A percentile compares a stretch with the other conserved stretches of the same genome.
phyloP scores from a whole-genome alignment of 306 rosid species.

The Vigna nakashimae region DNA sequence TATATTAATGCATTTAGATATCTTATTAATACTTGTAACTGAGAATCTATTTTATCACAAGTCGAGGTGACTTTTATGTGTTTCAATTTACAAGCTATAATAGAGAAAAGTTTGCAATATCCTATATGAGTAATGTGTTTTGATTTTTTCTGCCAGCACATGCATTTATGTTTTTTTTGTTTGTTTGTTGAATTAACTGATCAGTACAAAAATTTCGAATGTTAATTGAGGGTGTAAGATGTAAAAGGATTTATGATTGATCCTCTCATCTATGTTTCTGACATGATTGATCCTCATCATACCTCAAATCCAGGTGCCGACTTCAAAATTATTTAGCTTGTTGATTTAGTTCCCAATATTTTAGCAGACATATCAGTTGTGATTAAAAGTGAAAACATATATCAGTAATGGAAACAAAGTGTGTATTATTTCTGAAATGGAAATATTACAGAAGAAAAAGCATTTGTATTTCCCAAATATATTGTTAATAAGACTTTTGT shows the following conservation, averaged over 20 bases:
- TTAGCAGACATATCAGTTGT: background rate
- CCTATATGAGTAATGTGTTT: background rate
- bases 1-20: background rate
- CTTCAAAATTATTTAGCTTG: background rate
- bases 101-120: background rate
- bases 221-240: too few relatives aligned
- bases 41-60: background rate
- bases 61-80: background rate
- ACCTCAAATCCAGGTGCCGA: background rate
- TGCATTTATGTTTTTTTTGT: background rate
- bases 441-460: background rate
- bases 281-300: background rate
- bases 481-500: background rate
- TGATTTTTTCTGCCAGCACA: background rate
- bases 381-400: background rate
- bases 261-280: too few relatives aligned
- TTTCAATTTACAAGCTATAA: background rate
- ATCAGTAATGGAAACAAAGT: background rate
- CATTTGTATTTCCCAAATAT: too few relatives aligned
- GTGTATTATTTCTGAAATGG: background rate
- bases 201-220: too few relatives aligned
- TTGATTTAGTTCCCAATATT: background rate
- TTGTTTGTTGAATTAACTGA: too few relatives aligned
- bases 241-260: background rate
- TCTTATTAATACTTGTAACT: constrained; percentile 1